A percentile compares a stretch with the other conserved stretches of the same genome.
Evolutionary conservation across 2,329 filamentous ascomycete genomes (phyloP).

Genomic region (Blastomyces silverae): DNA sequence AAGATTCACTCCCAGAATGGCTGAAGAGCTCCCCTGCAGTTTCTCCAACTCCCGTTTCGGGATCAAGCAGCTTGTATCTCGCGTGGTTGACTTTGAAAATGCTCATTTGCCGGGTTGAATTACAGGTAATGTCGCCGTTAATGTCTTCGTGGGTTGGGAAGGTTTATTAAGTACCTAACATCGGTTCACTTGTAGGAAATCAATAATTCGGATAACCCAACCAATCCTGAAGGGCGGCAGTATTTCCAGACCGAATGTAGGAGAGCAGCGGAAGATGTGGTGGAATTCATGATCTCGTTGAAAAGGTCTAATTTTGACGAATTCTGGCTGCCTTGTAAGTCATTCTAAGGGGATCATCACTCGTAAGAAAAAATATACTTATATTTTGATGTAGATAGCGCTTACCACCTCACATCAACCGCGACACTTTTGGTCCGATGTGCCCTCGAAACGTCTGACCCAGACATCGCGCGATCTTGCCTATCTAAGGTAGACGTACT

Average conservation of each 20-base stretch:
- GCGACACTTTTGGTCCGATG: slow-evolving; percentile 49
- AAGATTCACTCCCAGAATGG: slow-evolving; percentile 42
- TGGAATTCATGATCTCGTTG: slow-evolving; percentile 46
- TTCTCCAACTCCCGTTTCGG: slow-evolving; percentile 34
- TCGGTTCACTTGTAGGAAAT: slow-evolving; percentile 31
- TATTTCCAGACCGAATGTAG: slow-evolving; percentile 45
- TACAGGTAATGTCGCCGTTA: slow-evolving; percentile 35
- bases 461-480: slow-evolving; percentile 41
- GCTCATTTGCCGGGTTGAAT: slow-evolving; percentile 43
- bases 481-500: slow-evolving; percentile 45
- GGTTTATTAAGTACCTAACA: slow-evolving; percentile 17
- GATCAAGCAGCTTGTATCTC: slow-evolving; percentile 42
- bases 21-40: slow-evolving; percentile 32
- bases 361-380: background rate
- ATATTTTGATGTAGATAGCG: slow-evolving; percentile 35
- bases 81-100: slow-evolving; percentile 43
- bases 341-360: slow-evolving; percentile 11
- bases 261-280: slow-evolving; percentile 42
- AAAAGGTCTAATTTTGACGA: slow-evolving; percentile 45
- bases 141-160: slow-evolving; percentile 20
- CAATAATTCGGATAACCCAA: slow-evolving; percentile 34
- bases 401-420: slow-evolving; percentile 49
- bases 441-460: slow-evolving; percentile 46
- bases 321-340: slow-evolving; percentile 47
- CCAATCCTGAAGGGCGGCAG: slow-evolving; percentile 44